A percentile compares a stretch with the other conserved stretches of the same genome.
Conservation (phyloP, 1,284 basidiomycete genomes). For the Laetiporus sulphureus region DNA sequence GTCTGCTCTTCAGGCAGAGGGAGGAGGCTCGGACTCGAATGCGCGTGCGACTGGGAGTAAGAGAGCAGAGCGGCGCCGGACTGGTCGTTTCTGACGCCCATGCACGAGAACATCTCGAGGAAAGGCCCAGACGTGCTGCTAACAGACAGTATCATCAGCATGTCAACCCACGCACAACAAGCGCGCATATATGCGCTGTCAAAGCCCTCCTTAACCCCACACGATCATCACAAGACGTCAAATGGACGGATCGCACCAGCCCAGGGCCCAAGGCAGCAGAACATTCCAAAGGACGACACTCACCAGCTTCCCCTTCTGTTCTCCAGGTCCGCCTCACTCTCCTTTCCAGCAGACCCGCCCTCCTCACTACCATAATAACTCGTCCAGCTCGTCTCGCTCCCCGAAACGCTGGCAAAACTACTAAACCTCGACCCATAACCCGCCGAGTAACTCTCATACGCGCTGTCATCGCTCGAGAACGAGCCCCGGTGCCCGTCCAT, state of each 20-base stretch:
- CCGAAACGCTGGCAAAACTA: constrained; percentile 22
- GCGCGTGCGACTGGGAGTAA: background rate
- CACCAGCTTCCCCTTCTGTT: constrained; percentile 9
- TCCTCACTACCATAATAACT: constrained; percentile 6
- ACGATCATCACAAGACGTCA: background rate
- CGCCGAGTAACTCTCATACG: background rate
- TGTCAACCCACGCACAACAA: constrained; percentile 6
- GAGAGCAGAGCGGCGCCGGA: background rate
- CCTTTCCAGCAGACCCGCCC: constrained; percentile 1
- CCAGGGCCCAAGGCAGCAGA: too few species aligned
- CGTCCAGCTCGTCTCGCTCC: constrained; percentile 18
- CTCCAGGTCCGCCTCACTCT: constrained; percentile 4
- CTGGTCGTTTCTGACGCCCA: constrained; percentile 14
- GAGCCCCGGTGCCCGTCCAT: constrained; percentile 8
- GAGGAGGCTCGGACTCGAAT: constrained; percentile 8
- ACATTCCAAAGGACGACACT: constrained; percentile 1
- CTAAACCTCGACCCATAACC: constrained; percentile 2
- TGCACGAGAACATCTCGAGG: constrained; percentile 18
- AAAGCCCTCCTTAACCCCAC: background rate
- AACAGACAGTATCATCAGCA: background rate
- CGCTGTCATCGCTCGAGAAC: constrained; percentile 6
- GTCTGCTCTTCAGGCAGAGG: background rate
- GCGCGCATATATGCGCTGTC: background rate
- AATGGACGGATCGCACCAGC: too few species aligned
- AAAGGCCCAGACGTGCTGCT: constrained; percentile 18